Conservation (phyloP, 2,329 filamentous ascomycete genomes). For the Eurotiales sp. region DNA sequence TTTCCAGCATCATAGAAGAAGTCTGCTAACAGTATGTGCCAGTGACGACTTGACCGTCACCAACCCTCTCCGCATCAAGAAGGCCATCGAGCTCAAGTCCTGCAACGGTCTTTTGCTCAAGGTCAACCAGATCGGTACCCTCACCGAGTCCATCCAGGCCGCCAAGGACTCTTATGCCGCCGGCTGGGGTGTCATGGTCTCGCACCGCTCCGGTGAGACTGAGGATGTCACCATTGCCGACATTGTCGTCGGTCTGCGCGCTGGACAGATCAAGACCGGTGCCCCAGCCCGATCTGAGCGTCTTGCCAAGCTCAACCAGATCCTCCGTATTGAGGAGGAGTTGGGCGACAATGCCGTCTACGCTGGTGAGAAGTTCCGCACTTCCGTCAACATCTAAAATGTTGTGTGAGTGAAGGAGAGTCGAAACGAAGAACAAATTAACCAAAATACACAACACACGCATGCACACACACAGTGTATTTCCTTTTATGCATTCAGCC, state of each 20-base stretch:
- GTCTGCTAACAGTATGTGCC: neutral
- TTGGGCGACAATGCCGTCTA: conserved; percentile 88
- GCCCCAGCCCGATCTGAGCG: conserved; percentile 95
- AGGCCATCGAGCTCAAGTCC: conserved; percentile 97
- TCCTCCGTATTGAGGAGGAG: conserved; percentile 99
- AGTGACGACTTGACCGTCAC: conserved; percentile 97
- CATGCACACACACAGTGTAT: conserved; percentile 1
- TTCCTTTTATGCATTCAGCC: neutral
- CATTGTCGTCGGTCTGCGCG: conserved; percentile 91
- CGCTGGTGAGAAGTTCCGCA: conserved; percentile 90
- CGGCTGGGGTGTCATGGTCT: conserved; percentile 99
- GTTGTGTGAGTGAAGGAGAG: neutral
- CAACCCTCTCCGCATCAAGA: conserved; percentile 99
- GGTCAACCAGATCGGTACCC: conserved; percentile 99
- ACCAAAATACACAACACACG: conserved; percentile 11
- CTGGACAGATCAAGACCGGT: conserved; percentile 99
- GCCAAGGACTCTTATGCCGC: conserved; percentile 97
- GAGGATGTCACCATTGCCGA: conserved; percentile 99
- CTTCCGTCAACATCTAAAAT: conserved; percentile 76
- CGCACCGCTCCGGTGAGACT: conserved; percentile 97
- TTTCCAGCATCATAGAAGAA: neutral
- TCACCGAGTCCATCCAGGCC: conserved; percentile 98
- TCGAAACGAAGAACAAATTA: too few relatives aligned
- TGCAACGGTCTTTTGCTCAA: conserved; percentile 98
- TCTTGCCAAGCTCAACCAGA: conserved; percentile 99